Percentiles rank a stretch among this genome's conserved stretches.
Evolutionary conservation across 176 grass and related monocot genomes (phyloP).

Genomic region (Cenchrus fungigraminus): DNA sequence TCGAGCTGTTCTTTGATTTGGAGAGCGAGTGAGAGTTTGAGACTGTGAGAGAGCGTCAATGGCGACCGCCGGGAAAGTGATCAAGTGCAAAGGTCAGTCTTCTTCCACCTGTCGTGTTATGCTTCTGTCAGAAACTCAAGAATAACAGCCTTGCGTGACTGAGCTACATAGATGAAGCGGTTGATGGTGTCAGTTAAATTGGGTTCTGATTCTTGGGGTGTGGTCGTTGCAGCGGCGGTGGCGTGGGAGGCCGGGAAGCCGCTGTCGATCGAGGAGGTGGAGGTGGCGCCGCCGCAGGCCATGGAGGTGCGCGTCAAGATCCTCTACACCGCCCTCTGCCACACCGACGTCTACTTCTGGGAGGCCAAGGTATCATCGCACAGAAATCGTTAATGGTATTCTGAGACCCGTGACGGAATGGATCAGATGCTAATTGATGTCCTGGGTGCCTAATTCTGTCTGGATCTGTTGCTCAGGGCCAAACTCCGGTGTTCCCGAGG

Average conservation of each 20-base stretch:
- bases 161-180: not conserved
- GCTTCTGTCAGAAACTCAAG: not conserved
- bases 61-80: constrained; percentile 80
- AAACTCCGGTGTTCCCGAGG: constrained; percentile 90
- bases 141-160: not conserved
- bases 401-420: too few relatives aligned
- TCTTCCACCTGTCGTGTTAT: not conserved
- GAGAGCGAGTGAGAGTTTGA: not conserved
- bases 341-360: constrained; percentile 98
- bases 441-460: not conserved
- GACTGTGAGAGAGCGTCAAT: constrained; percentile 29
- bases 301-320: constrained; percentile 93
- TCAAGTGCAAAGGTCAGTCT: constrained; percentile 74
- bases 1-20: not conserved
- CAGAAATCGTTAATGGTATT: too few relatives aligned
- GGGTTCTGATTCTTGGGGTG: not conserved
- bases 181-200: not conserved
- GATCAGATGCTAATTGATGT: not conserved
- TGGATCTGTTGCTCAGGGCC: constrained; percentile 54
- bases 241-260: constrained; percentile 91
- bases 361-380: constrained; percentile 67
- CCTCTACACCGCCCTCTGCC: constrained; percentile 81
- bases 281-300: constrained; percentile 82
- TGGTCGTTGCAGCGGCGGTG: constrained; percentile 61
- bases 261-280: constrained; percentile 80